phyloP scores from a whole-genome alignment of 495 filamentous ascomycete species.

The Penicillium nucicola region DNA sequence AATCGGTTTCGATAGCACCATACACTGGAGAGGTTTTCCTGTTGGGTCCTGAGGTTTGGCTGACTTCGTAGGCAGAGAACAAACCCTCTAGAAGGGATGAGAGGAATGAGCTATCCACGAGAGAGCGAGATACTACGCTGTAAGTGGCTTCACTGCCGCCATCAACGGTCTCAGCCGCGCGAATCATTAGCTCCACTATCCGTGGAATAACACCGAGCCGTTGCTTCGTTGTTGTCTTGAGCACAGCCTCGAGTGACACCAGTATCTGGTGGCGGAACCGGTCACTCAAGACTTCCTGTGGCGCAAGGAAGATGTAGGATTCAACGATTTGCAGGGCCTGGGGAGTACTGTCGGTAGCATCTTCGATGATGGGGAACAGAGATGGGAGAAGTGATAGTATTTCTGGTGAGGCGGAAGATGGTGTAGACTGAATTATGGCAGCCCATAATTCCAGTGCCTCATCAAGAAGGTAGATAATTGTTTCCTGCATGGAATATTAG shows the following conservation, averaged over 20 bases:
- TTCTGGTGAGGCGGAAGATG: conserved; percentile 59
- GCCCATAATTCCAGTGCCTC: conserved; percentile 89
- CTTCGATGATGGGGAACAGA: conserved; percentile 68
- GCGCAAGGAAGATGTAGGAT: conserved; percentile 76
- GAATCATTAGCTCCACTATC: conserved; percentile 69
- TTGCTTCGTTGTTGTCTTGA: conserved; percentile 55
- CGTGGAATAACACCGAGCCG: conserved; percentile 63
- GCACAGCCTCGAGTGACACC: conserved; percentile 53
- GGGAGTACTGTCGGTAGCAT: conserved; percentile 66
- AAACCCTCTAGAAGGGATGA: conserved; percentile 66
- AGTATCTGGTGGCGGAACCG: conserved; percentile 56
- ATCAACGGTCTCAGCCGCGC: conserved; percentile 64
- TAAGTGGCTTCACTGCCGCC: conserved; percentile 64
- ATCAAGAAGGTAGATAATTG: conserved; percentile 81
- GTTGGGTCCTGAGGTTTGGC: conserved; percentile 75
- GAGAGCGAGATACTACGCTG: conserved; percentile 59
- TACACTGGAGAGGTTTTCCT: conserved; percentile 59
- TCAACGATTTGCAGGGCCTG: conserved; percentile 71
- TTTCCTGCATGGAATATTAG: conserved; percentile 43
- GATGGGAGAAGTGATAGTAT: conserved; percentile 64
- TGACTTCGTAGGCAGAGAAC: conserved; percentile 64
- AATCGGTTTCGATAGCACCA: conserved; percentile 72
- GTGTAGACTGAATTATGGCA: conserved; percentile 68
- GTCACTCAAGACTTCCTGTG: conserved; percentile 67
- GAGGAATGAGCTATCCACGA: conserved; percentile 67